Evolutionary conservation across 345 rosid genomes (phyloP).

Genomic region (Euphorbia peplus): DNA sequence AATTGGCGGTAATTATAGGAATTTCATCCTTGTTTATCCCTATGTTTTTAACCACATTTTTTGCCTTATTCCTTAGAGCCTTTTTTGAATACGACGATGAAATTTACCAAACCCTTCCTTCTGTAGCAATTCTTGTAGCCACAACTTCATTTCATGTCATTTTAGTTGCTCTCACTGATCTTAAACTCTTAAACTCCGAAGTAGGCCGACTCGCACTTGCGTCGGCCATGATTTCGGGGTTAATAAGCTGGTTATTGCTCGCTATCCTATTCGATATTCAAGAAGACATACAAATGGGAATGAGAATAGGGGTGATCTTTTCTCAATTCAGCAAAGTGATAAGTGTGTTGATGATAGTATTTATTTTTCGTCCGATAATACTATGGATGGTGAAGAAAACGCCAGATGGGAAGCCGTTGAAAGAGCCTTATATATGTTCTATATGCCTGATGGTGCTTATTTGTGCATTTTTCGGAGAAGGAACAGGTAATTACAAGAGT

Average conservation of each 20-base stretch:
- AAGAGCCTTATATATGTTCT: slow-evolving; percentile 18
- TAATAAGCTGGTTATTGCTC: slow-evolving; percentile 22
- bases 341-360: not conserved
- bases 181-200: slow-evolving; percentile 46
- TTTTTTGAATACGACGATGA: not conserved
- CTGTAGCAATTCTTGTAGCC: slow-evolving; percentile 12
- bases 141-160: slow-evolving; percentile 36
- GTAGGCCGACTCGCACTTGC: slow-evolving; percentile 47
- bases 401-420: slow-evolving; percentile 39
- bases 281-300: not conserved
- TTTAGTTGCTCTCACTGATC: slow-evolving; percentile 32
- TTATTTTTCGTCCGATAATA: slow-evolving; percentile 35
- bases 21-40: slow-evolving; percentile 32
- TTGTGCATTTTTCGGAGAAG: slow-evolving; percentile 24
- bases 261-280: not conserved
- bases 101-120: not conserved
- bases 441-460: slow-evolving; percentile 29
- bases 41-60: not conserved
- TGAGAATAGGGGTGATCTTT: not conserved
- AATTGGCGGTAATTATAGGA: slow-evolving; percentile 34
- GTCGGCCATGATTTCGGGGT: slow-evolving; percentile 38
- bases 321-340: not conserved
- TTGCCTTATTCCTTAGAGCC: slow-evolving; percentile 18
- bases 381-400: slow-evolving; percentile 38
- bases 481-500: too few species aligned